Evolutionary conservation across 441 rosid species (phyloP).

Genomic region (Geranium incanum): DNA sequence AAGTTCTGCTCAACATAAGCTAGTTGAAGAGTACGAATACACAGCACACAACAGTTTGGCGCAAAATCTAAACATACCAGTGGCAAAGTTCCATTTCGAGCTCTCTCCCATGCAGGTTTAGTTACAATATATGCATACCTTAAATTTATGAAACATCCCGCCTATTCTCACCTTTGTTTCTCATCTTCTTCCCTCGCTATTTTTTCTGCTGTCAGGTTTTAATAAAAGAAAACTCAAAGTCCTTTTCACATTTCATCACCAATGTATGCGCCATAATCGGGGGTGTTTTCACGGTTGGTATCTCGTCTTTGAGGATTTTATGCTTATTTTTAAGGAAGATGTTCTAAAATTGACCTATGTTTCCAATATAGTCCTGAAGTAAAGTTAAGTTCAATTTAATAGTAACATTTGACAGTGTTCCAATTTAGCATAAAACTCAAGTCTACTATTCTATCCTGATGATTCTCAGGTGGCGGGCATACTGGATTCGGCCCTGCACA

Average conservation of each 20-base stretch:
- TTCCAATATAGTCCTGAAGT: no score
- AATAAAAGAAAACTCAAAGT: slow-evolving; percentile 66
- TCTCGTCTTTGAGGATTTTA: background rate
- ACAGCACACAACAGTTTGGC: slow-evolving; percentile 92
- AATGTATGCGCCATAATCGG: slow-evolving; percentile 97
- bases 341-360: background rate
- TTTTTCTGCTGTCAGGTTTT: slow-evolving; percentile 47
- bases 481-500: slow-evolving; percentile 73
- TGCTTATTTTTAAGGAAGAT: background rate
- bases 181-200: background rate
- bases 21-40: slow-evolving; percentile 83
- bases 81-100: slow-evolving; percentile 85
- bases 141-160: no score
- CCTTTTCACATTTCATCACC: slow-evolving; percentile 92
- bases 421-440: no score
- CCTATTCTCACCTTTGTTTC: no score
- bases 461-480: slow-evolving; percentile 87
- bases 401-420: no score
- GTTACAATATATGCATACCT: slow-evolving; percentile 8
- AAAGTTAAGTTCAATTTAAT: no score
- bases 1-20: slow-evolving; percentile 35
- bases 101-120: slow-evolving; percentile 99
- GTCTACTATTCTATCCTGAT: background rate
- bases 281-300: slow-evolving; percentile 91
- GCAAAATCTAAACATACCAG: slow-evolving; percentile 66